Evolutionary conservation across 306 rosid genomes (phyloP).

Genomic region (Cucumis melo): DNA sequence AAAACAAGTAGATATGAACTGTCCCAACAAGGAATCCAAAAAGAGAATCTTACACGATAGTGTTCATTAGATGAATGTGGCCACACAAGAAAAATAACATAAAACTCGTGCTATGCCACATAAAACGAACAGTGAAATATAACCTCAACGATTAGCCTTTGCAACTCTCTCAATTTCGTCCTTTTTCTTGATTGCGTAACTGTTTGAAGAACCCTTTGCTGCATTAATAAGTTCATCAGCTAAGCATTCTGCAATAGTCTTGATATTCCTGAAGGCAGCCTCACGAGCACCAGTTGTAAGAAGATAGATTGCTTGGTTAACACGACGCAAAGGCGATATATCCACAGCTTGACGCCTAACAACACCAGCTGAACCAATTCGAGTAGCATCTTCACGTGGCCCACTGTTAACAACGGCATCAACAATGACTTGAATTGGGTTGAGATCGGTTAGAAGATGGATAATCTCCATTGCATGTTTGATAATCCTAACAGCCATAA

Average conservation of each 20-base stretch:
- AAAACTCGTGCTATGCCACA: neutral
- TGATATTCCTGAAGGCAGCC: conserved; percentile 4
- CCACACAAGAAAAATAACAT: neutral
- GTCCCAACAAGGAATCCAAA: neutral
- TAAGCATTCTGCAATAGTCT: conserved; percentile 3
- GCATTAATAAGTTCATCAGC: conserved; percentile 7
- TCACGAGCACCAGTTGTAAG: neutral
- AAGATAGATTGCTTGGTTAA: conserved; percentile 3
- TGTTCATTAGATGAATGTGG: neutral
- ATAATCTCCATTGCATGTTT: conserved; percentile 3
- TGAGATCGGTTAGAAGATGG: conserved; percentile 6
- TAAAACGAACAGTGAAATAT: neutral
- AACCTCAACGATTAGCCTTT: conserved; percentile 2
- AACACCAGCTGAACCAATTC: conserved; percentile 5
- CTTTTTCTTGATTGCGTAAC: conserved; percentile 4
- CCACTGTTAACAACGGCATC: conserved; percentile 7
- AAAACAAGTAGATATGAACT: neutral
- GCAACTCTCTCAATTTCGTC: conserved; percentile 3
- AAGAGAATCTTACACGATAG: neutral
- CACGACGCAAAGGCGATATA: neutral
- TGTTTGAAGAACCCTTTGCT: conserved; percentile 1
- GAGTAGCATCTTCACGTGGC: conserved; percentile 7
- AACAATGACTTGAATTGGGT: conserved; percentile 3
- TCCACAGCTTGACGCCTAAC: conserved; percentile 9
- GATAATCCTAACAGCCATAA: conserved; percentile 7